Evolutionary conservation across 768 basidiomycete species (phyloP).

Genomic region (Pseudohyphozyma bogoriensis): DNA sequence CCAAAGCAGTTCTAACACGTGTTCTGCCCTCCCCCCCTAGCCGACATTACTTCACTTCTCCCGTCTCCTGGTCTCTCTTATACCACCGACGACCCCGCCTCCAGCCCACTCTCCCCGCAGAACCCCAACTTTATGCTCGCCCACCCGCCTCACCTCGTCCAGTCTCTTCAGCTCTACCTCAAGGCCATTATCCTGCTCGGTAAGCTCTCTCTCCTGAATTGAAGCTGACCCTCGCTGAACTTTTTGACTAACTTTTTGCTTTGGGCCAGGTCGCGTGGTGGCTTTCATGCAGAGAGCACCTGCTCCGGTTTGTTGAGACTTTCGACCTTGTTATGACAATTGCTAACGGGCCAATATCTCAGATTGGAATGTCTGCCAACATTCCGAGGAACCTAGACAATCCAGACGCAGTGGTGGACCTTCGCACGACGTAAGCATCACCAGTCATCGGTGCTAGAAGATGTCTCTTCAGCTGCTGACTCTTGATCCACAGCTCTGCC

Average conservation of each 20-base stretch:
- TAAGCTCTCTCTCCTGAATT: no score
- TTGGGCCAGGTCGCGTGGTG: constrained; percentile 7
- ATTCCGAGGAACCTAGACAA: background rate
- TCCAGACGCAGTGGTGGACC: background rate
- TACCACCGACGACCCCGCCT: constrained; percentile 1
- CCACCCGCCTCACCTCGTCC: constrained; percentile 16
- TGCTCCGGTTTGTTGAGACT: background rate
- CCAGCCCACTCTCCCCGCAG: constrained; percentile 1
- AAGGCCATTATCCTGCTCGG: constrained; percentile 17
- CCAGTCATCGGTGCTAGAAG: no score
- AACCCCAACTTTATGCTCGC: constrained; percentile 10
- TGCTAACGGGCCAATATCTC: background rate
- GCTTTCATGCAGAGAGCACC: constrained; percentile 14
- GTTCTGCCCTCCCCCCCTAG: no score
- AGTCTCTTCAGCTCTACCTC: constrained; percentile 8
- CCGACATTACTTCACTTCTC: constrained; percentile 15
- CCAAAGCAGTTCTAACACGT: no score
- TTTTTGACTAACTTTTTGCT: no score
- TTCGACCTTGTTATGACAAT: background rate
- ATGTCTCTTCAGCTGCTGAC: background rate
- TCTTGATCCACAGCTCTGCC: constrained; percentile 13
- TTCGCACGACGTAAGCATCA: constrained; percentile 5
- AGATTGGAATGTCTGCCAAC: background rate
- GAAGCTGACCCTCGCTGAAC: no score
- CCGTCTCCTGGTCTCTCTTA: background rate